Percentiles rank a stretch among this genome's conserved stretches.
phyloP scores from a whole-genome alignment of 2,329 filamentous ascomycete species.

The Sarocladiaceae sp. region DNA sequence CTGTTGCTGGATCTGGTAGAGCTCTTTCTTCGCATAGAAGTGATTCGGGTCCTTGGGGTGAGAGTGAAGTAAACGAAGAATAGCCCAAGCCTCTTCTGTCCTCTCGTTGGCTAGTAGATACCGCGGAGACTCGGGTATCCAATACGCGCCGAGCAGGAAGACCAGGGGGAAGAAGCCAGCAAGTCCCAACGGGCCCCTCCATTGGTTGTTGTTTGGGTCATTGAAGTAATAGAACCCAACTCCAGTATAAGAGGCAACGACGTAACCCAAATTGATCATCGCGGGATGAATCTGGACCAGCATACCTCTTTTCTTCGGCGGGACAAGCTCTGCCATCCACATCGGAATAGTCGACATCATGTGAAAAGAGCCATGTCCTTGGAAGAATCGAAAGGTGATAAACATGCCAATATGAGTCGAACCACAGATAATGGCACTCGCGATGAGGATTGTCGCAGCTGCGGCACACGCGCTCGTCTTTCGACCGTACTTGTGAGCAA shows the following conservation, averaged over 20 bases:
- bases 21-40: background rate
- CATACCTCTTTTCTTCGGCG: constrained; percentile 5
- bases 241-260: constrained; percentile 6
- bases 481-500: background rate
- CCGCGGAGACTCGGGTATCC: constrained; percentile 8
- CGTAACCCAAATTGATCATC: constrained; percentile 11
- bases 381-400: constrained; percentile 10
- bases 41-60: background rate
- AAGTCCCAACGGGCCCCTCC: constrained; percentile 8
- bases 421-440: background rate
- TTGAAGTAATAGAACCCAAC: constrained; percentile 9
- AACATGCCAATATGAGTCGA: constrained; percentile 7
- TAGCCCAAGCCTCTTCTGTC: background rate
- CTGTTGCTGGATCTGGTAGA: constrained; percentile 1
- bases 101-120: background rate
- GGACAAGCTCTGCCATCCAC: constrained; percentile 9
- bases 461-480: background rate
- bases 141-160: background rate
- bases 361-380: constrained; percentile 1
- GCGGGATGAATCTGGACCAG: constrained; percentile 7
- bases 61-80: background rate
- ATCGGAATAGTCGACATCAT: constrained; percentile 8
- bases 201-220: constrained; percentile 8
- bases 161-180: constrained; percentile 1
- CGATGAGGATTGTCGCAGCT: background rate